Base-by-base conservation (phyloP, 148 eudicot species). In the Camellia japonica region DNA sequence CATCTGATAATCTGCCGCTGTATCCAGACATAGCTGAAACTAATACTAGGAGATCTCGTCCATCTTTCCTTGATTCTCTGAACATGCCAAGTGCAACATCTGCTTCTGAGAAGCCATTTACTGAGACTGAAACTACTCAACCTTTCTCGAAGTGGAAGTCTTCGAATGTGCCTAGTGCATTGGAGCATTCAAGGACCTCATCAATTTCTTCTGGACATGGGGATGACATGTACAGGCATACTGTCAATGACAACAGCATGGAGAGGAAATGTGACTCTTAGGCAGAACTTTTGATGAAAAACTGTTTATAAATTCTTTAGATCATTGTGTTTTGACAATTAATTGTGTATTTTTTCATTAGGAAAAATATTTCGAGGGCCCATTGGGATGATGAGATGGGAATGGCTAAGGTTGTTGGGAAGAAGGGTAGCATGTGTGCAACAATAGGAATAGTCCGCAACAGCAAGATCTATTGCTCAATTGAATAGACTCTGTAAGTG, bases 11-110 rank as follows among this genome's bases (percentile, higher is more conserved):
- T 72, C 87, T 51, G 61, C 82, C 85, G 70, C 73, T 64, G 30
- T 82, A 80, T 81, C 83, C 89, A 70, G 83, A 80, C 65, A 78
- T 76, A 11, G 69, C 87, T 79, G 98, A 90, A 73, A 78, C 85
- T 66, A 81, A 83, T 63, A 80, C 85, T 23, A 86, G 90, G 84
- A 88, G 90, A 90, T 80, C 90, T 16, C 95, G 97, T 70, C 97
- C 97, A 74, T 93, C 99, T 73, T 96, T 94, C 80, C 97, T 96
- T 74, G 97, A 94, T 88, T 89, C 97, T 67, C 91, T 95, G 74
- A 87, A 82, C 56, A 83, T 91, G 80, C 73, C 90, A 71, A 93
- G 66, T 58, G 86, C 79, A 47, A 59, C 92, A 78, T 87, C 90
- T 74, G 73, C 73, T 72, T 75, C 83, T 69, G 81, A 83, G 16